Evolutionary conservation across 306 rosid species (phyloP).

Genomic region (apple (Malus domestica)): DNA sequence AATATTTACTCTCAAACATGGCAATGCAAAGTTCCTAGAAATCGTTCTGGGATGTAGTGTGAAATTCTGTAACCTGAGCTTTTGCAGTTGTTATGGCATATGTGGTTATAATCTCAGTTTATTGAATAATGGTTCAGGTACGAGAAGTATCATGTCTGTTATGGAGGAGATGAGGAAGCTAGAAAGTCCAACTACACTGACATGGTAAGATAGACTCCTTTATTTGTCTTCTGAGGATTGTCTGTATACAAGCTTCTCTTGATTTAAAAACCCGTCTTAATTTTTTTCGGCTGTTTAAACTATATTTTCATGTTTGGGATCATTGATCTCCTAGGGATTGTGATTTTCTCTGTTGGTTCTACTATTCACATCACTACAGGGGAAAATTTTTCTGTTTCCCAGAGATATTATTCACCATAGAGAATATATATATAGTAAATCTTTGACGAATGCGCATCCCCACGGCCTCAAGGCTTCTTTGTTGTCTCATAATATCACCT

Average conservation of each 20-base stretch:
- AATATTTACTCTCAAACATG: neutral
- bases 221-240: neutral
- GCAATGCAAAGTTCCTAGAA: neutral
- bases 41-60: neutral
- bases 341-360: neutral
- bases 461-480: neutral
- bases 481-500: neutral
- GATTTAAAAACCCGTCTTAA: neutral
- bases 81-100: neutral
- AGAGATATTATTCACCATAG: neutral
- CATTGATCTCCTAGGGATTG: neutral
- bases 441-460: neutral
- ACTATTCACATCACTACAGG: neutral
- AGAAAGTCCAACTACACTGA: constrained; percentile 79
- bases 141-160: constrained; percentile 81
- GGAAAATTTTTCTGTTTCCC: neutral
- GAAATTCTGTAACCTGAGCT: neutral
- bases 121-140: constrained; percentile 50
- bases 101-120: neutral
- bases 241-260: neutral
- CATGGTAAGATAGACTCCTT: constrained; percentile 58
- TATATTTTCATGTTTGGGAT: neutral
- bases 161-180: constrained; percentile 80
- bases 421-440: neutral
- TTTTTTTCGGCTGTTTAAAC: neutral